A percentile compares a stretch with the other conserved stretches of the same genome.
phyloP scores from a whole-genome alignment of 2,329 filamentous ascomycete species.

The Eutypella sp. region DNA sequence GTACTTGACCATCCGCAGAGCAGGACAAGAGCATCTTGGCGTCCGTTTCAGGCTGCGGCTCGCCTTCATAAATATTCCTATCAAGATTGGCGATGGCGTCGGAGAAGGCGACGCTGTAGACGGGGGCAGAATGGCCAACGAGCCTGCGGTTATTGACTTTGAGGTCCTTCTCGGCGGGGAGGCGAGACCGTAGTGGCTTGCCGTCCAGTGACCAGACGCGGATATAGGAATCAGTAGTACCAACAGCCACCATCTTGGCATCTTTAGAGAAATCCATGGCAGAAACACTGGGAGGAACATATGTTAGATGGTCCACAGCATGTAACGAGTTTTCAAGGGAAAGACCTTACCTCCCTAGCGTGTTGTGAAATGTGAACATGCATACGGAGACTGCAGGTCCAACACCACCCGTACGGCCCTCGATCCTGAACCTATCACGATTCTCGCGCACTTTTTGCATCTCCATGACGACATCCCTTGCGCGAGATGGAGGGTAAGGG shows the following conservation, averaged over 20 bases:
- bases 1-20: conserved; percentile 81
- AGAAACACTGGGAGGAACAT: conserved; percentile 62
- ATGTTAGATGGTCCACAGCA: conserved; percentile 5
- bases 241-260: conserved; percentile 77
- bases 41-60: conserved; percentile 42
- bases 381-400: conserved; percentile 81
- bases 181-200: conserved; percentile 66
- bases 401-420: conserved; percentile 75
- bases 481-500: conserved; percentile 81
- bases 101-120: conserved; percentile 88
- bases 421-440: conserved; percentile 84
- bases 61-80: conserved; percentile 46
- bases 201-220: conserved; percentile 91
- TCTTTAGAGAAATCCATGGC: conserved; percentile 95
- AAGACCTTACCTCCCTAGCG: conserved; percentile 69
- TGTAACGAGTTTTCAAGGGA: not conserved
- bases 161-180: conserved; percentile 51
- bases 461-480: conserved; percentile 87
- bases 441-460: conserved; percentile 92
- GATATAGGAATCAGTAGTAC: conserved; percentile 92
- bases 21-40: conserved; percentile 80
- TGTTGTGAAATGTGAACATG: conserved; percentile 99
- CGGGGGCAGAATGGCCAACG: conserved; percentile 83
- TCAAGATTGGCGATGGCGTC: conserved; percentile 55
- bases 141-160: conserved; percentile 64